phyloP scores from a whole-genome alignment of 2,329 filamentous ascomycete species.

The Aureobasidium uvarum region DNA sequence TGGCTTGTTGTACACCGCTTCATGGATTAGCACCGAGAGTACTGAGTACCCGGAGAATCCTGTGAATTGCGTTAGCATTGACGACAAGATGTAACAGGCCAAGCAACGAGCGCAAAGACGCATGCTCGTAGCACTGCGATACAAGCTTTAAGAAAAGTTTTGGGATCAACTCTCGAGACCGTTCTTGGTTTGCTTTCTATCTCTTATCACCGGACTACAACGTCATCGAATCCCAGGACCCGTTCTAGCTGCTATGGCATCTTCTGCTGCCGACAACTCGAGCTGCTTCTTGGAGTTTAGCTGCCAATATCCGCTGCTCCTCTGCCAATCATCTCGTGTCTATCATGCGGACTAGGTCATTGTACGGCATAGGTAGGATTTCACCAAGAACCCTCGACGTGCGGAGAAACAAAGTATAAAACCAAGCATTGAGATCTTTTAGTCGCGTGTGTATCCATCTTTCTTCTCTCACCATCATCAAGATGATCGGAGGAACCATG shows the following conservation, averaged over 20 bases:
- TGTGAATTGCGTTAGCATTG: neutral
- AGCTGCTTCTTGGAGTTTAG: conserved; percentile 25
- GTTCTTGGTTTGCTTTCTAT: conserved; percentile 10
- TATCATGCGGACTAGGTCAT: conserved; percentile 1
- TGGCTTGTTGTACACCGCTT: neutral
- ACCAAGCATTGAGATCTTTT: neutral
- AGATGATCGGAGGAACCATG: conserved; percentile 6
- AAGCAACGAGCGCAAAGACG: neutral
- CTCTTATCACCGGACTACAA: conserved; percentile 7
- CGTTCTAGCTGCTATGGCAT: conserved; percentile 6
- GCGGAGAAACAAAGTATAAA: conserved; percentile 16
- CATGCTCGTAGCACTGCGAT: neutral
- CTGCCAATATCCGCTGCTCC: neutral
- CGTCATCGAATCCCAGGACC: conserved; percentile 7
- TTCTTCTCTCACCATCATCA: neutral
- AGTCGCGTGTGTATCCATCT: neutral
- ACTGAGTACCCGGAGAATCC: neutral
- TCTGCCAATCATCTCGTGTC: conserved; percentile 14
- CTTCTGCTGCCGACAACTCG: conserved; percentile 3
- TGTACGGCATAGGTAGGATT: neutral
- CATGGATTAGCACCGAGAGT: neutral
- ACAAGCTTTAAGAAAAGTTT: conserved; percentile 8
- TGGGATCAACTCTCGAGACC: neutral
- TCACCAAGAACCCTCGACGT: neutral
- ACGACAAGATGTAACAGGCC: neutral